Percentiles rank a stretch among this genome's conserved stretches.
Conservation (phyloP, 1,284 basidiomycete species). For the Gymnopus androsaceus region DNA sequence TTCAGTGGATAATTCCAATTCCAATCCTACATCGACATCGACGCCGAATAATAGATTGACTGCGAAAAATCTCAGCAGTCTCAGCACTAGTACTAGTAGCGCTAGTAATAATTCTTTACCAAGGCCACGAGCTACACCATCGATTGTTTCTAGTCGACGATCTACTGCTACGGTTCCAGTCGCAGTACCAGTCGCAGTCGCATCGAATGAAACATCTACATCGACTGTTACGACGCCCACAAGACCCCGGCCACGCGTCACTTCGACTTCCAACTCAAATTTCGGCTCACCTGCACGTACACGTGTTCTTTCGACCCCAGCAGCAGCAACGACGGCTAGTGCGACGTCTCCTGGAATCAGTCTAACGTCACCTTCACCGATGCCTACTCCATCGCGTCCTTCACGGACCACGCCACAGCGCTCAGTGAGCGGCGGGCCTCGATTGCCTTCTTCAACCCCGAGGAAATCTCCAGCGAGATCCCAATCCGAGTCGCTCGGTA, state of each 20-base stretch:
- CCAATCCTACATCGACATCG: constrained; percentile 28
- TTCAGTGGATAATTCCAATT: constrained; percentile 28
- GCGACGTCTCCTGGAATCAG: constrained; percentile 4
- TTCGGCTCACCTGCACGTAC: constrained; percentile 1
- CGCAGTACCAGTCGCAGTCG: background rate
- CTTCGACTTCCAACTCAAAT: constrained; percentile 1
- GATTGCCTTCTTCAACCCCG: background rate
- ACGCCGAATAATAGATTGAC: background rate
- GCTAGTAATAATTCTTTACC: background rate
- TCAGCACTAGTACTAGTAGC: too few species aligned
- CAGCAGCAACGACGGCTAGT: background rate
- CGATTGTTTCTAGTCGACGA: constrained; percentile 14
- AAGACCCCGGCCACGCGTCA: constrained; percentile 9
- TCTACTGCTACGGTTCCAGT: background rate
- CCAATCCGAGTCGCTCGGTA: constrained; percentile 2
- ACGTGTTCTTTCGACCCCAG: constrained; percentile 8
- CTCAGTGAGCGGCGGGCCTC: background rate
- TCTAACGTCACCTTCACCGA: constrained; percentile 13
- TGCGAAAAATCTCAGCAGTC: background rate
- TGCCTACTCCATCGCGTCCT: constrained; percentile 2
- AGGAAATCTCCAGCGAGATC: constrained; percentile 6
- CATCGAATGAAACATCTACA: constrained; percentile 8
- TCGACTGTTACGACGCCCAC: constrained; percentile 15
- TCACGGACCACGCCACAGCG: constrained; percentile 3
- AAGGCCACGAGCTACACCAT: constrained; percentile 14